Conservation (phyloP, 1,284 basidiomycete genomes). For the Pascua sp. region DNA sequence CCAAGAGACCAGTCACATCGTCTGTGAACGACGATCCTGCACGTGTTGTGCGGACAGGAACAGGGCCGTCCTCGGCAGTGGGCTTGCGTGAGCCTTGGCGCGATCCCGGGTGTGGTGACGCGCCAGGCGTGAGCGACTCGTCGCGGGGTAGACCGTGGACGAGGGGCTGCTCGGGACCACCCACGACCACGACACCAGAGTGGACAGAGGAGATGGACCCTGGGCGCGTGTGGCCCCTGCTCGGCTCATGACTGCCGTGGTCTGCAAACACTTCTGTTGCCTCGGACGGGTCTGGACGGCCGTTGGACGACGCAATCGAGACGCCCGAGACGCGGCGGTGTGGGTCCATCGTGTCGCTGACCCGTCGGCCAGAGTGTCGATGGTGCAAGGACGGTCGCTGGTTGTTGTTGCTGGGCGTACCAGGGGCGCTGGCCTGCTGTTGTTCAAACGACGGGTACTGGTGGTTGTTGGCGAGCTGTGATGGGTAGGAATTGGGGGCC, state of each 20-base stretch:
- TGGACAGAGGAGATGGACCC: slow-evolving; percentile 1
- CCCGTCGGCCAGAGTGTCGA: too few species aligned
- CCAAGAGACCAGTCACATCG: slow-evolving; percentile 29
- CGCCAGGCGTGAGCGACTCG: neutral
- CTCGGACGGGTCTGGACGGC: neutral
- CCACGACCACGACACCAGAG: neutral
- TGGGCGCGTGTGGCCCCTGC: neutral
- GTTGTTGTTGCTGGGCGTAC: too few species aligned
- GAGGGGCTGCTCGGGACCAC: neutral
- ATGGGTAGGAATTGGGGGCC: neutral
- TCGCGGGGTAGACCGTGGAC: slow-evolving; percentile 1
- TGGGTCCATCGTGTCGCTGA: too few species aligned
- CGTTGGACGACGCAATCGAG: slow-evolving; percentile 4
- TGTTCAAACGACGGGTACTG: too few species aligned
- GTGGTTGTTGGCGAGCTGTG: neutral
- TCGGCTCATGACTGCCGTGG: neutral
- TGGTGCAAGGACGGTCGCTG: too few species aligned
- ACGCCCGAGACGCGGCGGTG: neutral
- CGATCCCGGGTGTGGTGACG: neutral
- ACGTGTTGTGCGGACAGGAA: too few species aligned
- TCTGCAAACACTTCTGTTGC: neutral
- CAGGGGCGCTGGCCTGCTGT: too few species aligned
- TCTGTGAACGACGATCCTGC: slow-evolving; percentile 31
- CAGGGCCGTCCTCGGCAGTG: slow-evolving; percentile 2
- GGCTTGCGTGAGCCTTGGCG: slow-evolving; percentile 3